phyloP scores from a whole-genome alignment of 164 flowering plant genomes.

The Vitis cinerea region DNA sequence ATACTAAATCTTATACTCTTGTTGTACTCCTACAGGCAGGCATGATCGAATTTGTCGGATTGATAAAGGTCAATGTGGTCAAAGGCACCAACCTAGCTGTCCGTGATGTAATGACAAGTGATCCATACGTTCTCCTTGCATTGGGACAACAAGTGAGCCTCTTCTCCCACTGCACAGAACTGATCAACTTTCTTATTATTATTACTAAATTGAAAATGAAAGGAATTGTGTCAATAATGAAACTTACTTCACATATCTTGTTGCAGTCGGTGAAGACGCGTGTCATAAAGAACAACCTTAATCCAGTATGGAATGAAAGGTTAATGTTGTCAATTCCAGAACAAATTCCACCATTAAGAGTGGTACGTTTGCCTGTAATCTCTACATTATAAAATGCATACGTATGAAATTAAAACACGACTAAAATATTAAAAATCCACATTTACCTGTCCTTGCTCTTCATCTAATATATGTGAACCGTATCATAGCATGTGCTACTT shows the following conservation, averaged over 20 bases:
- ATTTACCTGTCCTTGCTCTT: too few species aligned
- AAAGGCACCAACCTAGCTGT: conserved; percentile 85
- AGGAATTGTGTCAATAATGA: background rate
- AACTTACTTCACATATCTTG: conserved; percentile 3
- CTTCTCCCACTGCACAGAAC: background rate
- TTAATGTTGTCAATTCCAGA: conserved; percentile 95
- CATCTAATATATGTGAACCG: too few species aligned
- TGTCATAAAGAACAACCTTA: conserved; percentile 81
- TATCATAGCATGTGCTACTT: too few species aligned
- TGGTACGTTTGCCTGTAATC: conserved; percentile 51
- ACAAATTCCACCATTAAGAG: conserved; percentile 74
- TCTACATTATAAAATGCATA: background rate
- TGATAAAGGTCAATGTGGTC: conserved; percentile 85
- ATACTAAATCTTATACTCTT: background rate
- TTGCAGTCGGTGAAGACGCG: conserved; percentile 89
- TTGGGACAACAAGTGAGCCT: conserved; percentile 80
- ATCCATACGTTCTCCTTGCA: conserved; percentile 88
- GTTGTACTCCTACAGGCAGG: conserved; percentile 56
- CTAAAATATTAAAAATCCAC: too few species aligned
- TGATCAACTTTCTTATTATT: background rate
- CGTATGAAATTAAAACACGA: too few species aligned
- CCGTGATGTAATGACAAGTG: conserved; percentile 84
- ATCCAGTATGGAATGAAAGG: conserved; percentile 95
- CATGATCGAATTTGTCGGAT: conserved; percentile 89
- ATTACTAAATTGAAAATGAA: background rate